Evolutionary conservation across 75 land plant genomes (phyloP), one percentile per base, ranked within the genome.

Genomic region (Adiantum capillusveneris): DNA sequence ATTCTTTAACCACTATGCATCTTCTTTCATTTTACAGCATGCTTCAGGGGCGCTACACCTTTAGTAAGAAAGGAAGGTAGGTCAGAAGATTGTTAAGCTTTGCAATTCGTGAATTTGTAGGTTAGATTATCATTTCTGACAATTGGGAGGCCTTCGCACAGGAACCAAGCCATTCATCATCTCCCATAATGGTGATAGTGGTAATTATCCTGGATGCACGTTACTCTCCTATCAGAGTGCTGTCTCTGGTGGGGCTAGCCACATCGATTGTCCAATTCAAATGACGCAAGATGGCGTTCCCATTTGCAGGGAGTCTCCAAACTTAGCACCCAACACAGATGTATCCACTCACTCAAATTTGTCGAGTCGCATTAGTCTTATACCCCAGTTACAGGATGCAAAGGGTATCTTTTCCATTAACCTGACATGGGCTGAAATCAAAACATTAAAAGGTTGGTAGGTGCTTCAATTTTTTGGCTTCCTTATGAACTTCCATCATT

Each of bases 241-340:
- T 0, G 56, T 90, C 21, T 54, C 56, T 20, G 90, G 76, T 56
- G 96, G 96, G 1, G 87, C 81, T 53, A 87, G 84, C 65, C 72
- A 84, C 34, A 86, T 90, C 18, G 96, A 86, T 57, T 90, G 96
- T 73, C 63, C 91, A n/a, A 87, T 90, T 27, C 96, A 90, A 65
- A 74, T 90, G 62, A 76, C 96, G 18, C 81, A 72, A 69, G 96
- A 90, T 73, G 87, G 96, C 29, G 71, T 86, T 3, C 62, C 81
- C 17, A 73, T 90, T 62, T 90, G 96, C 62, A 61, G 75, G 53
- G 70, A 72, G 29, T 63, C 69, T 21, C 44, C 71, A 26, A 81
- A 90, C 62, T 79, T 90, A 24, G 25, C 67, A 9, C 28, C 31
- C 12, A 64, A 50, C 26, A 86, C 95, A 11, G 69, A 50, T 62